Evolutionary conservation across 202 grass and related monocot genomes (phyloP).

Genomic region (Bolboschoenoplectus hybrid): DNA sequence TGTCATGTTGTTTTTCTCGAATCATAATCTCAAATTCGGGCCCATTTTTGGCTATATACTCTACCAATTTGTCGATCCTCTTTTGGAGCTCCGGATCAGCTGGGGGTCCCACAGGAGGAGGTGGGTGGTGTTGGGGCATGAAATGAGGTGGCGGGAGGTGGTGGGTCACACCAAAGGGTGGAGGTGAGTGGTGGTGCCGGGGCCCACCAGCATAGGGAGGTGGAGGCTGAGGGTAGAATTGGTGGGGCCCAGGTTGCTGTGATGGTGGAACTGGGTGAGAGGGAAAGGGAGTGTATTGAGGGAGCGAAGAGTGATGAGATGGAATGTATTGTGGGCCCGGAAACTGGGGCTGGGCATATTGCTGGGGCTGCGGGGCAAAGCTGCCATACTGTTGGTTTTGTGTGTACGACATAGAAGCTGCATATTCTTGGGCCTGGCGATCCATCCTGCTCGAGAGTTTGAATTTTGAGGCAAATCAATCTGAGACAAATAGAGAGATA

Average conservation of each 20-base stretch:
- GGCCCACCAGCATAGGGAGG: constrained; percentile 27
- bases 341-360: constrained; percentile 66
- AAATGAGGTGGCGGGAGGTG: constrained; percentile 49
- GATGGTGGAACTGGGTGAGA: constrained; percentile 45
- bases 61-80: constrained; percentile 92
- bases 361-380: constrained; percentile 50
- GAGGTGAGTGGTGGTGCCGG: constrained; percentile 48
- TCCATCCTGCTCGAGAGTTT: constrained; percentile 50
- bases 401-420: constrained; percentile 77
- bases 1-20: constrained; percentile 96
- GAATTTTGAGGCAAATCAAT: not conserved
- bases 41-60: constrained; percentile 92
- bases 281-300: constrained; percentile 56
- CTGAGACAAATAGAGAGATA: not conserved
- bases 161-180: constrained; percentile 42
- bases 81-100: constrained; percentile 92
- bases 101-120: constrained; percentile 60
- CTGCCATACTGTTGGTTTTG: constrained; percentile 51
- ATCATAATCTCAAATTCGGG: constrained; percentile 88
- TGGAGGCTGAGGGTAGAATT: constrained; percentile 43
- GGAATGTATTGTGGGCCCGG: constrained; percentile 48
- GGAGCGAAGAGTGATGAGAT: constrained; percentile 56
- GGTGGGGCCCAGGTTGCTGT: constrained; percentile 54
- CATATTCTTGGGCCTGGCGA: constrained; percentile 75
- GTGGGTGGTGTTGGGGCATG: constrained; percentile 63